Percentiles rank a stretch among this genome's conserved stretches.
These are phyloP conservation scores for Euphorbia corollata DNA, from an alignment of 441 rosid genomes.

Conservation along the genomic window DNA sequence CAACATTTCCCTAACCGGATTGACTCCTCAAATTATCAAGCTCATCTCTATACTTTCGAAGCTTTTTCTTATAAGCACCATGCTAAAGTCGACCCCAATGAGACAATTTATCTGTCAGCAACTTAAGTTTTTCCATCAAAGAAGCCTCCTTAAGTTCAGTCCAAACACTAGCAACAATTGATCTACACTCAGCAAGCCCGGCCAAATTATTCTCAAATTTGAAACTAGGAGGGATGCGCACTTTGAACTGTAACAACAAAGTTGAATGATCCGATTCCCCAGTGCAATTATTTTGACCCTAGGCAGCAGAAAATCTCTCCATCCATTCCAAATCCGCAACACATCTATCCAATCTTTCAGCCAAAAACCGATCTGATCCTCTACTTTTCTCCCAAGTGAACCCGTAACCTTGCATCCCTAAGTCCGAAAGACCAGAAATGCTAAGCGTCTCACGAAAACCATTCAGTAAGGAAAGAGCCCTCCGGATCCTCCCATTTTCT, in stretches of 20 bases:
- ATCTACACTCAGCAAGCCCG: not conserved
- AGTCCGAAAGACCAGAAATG: not conserved
- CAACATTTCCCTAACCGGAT: not conserved
- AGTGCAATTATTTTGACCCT: not conserved
- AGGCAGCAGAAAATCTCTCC: not conserved
- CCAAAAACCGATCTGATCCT: not conserved
- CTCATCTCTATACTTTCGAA: not conserved
- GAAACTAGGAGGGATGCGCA: not conserved
- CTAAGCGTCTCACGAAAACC: not conserved
- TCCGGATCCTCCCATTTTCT: not conserved
- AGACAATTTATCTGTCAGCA: not conserved
- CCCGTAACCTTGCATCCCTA: not conserved
- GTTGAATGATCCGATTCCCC: not conserved
- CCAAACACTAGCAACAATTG: not conserved
- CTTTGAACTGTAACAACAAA: not conserved
- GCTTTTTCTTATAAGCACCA: not conserved
- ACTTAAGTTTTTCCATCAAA: not conserved
- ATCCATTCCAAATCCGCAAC: not conserved
- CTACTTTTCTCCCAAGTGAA: not conserved
- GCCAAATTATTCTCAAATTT: not conserved
- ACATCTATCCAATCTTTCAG: not conserved
- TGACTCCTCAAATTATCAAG: no score
- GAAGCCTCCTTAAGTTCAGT: not conserved
- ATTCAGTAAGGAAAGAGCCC: not conserved
- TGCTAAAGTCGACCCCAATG: not conserved